Evolutionary conservation across 768 basidiomycete species (phyloP), one percentile per base, ranked within the genome.

Genomic region (Leccinum sublutescens): DNA sequence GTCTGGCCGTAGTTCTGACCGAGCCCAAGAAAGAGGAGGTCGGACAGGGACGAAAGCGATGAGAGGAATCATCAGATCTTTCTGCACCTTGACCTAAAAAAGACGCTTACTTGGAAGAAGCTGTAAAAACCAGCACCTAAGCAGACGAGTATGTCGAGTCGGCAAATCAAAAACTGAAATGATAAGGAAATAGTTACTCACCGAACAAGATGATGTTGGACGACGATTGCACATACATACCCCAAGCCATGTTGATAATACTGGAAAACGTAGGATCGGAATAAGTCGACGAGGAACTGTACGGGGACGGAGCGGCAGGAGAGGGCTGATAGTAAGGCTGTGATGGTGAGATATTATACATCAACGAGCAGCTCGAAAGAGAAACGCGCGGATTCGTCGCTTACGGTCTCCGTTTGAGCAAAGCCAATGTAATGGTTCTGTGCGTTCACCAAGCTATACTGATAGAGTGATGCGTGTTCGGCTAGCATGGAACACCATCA

Each of bases 351-450:
- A 48, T 14, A 21, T 12, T 25, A 23, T 17, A 43, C n/a, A 14
- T 49, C 15, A 49, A 25, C 15, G 19, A 23, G 17, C n/a, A 10
- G 17, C 40, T 43, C 48, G 21, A 23, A 23, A 23, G 14, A 23
- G 17, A 14, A 23, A 27, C 5, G 9, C 9, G 0, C 9, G 0
- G 40, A 7, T 4, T 49, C 25, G 8, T 49, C 0, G n/a, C 66
- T 31, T 56, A 81, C 80, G 1, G 79, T 80, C 62, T 84, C 82
- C 0, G 81, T 83, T 62, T 84, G 82, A 17, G 77, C 77, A 49
- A 83, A 66, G 2, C 81, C 82, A 19, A 81, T 75, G 58, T 77
- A 84, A 62, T 84, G 78, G 60, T 81, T 75, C 50, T 68, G 61
- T 2, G 83, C 79, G 33, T 73, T 73, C 48, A 59, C 69, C 49